Percentiles rank a stretch among this genome's conserved stretches.
phyloP scores from a whole-genome alignment of 345 rosid genomes.

The Crucihimalaya himalaica region DNA sequence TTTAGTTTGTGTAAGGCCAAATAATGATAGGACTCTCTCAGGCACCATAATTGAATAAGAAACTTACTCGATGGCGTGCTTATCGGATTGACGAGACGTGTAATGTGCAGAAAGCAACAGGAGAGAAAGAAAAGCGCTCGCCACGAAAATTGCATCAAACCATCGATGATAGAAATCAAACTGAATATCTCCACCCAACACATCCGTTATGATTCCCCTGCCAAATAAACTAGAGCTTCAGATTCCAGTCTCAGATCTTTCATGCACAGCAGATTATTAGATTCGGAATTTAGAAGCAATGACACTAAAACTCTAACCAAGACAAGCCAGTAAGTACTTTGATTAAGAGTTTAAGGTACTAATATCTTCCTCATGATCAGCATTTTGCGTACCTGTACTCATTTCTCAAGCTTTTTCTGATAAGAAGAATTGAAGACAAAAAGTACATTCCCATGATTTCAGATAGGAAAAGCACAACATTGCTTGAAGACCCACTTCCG shows the following conservation, averaged over 20 bases:
- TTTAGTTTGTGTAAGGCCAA: slow-evolving; percentile 10
- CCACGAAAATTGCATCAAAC: slow-evolving; percentile 93
- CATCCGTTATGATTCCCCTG: slow-evolving; percentile 86
- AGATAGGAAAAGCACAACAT: slow-evolving; percentile 82
- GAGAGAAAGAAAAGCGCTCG: slow-evolving; percentile 87
- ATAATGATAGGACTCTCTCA: not conserved
- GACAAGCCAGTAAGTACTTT: not conserved
- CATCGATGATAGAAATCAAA: slow-evolving; percentile 89
- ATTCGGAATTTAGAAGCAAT: not conserved
- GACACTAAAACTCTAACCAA: not conserved
- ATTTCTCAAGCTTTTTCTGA: slow-evolving; percentile 81
- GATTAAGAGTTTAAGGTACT: not conserved
- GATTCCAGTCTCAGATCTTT: not conserved
- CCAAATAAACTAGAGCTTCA: not conserved
- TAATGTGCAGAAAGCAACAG: slow-evolving; percentile 87
- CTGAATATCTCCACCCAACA: slow-evolving; percentile 90
- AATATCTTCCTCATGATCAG: not conserved
- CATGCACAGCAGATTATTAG: not conserved
- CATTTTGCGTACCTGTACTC: slow-evolving; percentile 65
- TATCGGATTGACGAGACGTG: slow-evolving; percentile 83
- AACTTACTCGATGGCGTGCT: slow-evolving; percentile 82
- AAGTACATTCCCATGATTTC: slow-evolving; percentile 98
- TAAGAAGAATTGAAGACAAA: slow-evolving; percentile 82
- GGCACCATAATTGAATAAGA: not conserved
- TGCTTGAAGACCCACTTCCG: slow-evolving; percentile 95